Conservation (phyloP, 176 grass and related monocot species). For the Lolium perenne region DNA sequence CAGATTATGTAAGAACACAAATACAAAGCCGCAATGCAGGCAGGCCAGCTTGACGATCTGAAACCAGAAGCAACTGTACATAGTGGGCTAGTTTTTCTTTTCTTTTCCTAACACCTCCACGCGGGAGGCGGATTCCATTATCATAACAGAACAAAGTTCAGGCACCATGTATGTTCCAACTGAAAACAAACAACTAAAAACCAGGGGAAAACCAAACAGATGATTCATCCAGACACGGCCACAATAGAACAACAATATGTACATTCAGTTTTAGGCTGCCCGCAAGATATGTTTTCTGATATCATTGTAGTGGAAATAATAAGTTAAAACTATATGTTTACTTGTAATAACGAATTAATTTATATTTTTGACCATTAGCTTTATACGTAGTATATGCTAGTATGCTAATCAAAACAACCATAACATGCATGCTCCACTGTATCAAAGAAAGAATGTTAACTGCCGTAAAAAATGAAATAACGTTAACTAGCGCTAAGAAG, state of each 20-base stretch:
- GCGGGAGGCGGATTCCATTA: no score
- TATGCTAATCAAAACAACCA: not conserved
- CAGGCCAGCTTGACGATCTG: not conserved
- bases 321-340: not conserved
- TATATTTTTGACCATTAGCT: not conserved
- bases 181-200: no score
- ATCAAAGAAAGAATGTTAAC: slow-evolving; percentile 3
- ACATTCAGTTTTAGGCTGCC: no score
- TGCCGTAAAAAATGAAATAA: not conserved
- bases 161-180: no score
- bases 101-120: no score
- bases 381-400: not conserved
- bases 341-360: not conserved
- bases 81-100: no score
- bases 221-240: no score
- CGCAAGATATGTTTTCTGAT: no score
- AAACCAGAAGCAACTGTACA: not conserved
- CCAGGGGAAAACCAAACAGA: no score
- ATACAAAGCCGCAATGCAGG: not conserved
- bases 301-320: not conserved
- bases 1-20: not conserved
- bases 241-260: no score
- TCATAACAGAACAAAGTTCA: no score
- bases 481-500: not conserved
- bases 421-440: not conserved